Percentiles rank a stretch among this genome's conserved stretches.
These are phyloP conservation scores for Allium sativum DNA, from an alignment of 106 monocot species.

Conservation along the genomic window DNA sequence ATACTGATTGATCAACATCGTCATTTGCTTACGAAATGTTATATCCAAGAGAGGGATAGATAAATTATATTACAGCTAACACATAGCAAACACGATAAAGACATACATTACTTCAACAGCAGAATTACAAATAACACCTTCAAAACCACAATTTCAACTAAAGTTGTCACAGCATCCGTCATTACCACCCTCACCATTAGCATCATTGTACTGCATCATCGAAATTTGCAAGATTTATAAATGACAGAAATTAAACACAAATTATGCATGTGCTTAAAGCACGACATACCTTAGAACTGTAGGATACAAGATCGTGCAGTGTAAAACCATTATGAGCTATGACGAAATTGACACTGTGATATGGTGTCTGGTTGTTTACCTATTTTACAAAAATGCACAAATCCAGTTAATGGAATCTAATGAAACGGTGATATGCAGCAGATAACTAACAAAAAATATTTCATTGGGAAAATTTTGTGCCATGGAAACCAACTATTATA, in stretches of 20 bases:
- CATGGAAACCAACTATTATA: background rate
- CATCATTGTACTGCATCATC: conserved; percentile 69
- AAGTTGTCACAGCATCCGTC: conserved; percentile 96
- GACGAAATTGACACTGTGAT: conserved; percentile 85
- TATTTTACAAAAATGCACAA: conserved; percentile 13
- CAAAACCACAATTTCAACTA: conserved; percentile 99
- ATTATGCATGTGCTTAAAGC: background rate
- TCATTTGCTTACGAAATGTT: too few relatives aligned
- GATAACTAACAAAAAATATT: too few relatives aligned
- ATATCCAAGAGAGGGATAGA: too few relatives aligned
- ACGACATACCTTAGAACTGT: conserved; percentile 70
- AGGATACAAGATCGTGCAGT: conserved; percentile 86
- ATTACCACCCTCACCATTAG: conserved; percentile 83
- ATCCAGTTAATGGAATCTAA: too few relatives aligned
- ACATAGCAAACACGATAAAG: too few relatives aligned
- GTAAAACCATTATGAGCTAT: conserved; percentile 99
- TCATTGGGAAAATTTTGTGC: too few relatives aligned
- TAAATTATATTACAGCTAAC: too few relatives aligned
- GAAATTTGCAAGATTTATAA: background rate
- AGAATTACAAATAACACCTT: conserved; percentile 35
- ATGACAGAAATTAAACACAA: background rate
- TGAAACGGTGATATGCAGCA: too few relatives aligned
- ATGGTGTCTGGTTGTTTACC: conserved; percentile 82
- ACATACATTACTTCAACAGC: too few relatives aligned
- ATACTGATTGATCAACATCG: too few relatives aligned